Percentiles rank a stretch among this genome's conserved stretches.
phyloP scores from a whole-genome alignment of 2,329 filamentous ascomycete species.

The Hypomyces rosellus region DNA sequence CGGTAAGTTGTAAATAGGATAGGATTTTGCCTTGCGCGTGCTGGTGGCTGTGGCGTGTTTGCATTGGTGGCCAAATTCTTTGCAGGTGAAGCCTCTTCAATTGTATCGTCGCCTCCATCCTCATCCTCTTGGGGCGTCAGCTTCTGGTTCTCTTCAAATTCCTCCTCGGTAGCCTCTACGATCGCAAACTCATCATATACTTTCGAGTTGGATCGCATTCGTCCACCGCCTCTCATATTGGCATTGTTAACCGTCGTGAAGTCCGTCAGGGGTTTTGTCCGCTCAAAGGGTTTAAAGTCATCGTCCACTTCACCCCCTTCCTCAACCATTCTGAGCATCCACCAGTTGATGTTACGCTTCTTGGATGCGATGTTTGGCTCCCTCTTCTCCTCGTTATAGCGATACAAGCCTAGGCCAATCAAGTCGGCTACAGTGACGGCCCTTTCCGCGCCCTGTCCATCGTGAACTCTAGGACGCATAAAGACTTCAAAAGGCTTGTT shows the following conservation, averaged over 20 bases:
- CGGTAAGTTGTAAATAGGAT: slow-evolving; percentile 57
- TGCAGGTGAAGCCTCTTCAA: slow-evolving; percentile 24
- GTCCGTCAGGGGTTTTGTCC: slow-evolving; percentile 66
- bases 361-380: slow-evolving; percentile 59
- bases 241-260: slow-evolving; percentile 81
- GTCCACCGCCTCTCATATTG: slow-evolving; percentile 57
- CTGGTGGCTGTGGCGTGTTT: slow-evolving; percentile 23
- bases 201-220: slow-evolving; percentile 62
- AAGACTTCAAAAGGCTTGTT: slow-evolving; percentile 64
- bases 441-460: slow-evolving; percentile 54
- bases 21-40: slow-evolving; percentile 46
- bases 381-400: slow-evolving; percentile 70
- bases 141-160: slow-evolving; percentile 62
- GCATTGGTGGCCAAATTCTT: slow-evolving; percentile 19
- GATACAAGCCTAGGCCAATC: slow-evolving; percentile 73
- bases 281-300: slow-evolving; percentile 72
- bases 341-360: slow-evolving; percentile 73
- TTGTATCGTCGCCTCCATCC: slow-evolving; percentile 25
- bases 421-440: slow-evolving; percentile 69
- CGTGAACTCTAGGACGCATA: slow-evolving; percentile 62
- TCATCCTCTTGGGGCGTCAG: slow-evolving; percentile 61
- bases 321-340: slow-evolving; percentile 77
- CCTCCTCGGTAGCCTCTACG: slow-evolving; percentile 62
- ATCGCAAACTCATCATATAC: slow-evolving; percentile 79
- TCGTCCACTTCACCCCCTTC: slow-evolving; percentile 80